These are phyloP conservation scores for Funneliformis mosseae DNA, from an alignment of 192 early-diverging fungal genomes.

Conservation along the genomic window DNA sequence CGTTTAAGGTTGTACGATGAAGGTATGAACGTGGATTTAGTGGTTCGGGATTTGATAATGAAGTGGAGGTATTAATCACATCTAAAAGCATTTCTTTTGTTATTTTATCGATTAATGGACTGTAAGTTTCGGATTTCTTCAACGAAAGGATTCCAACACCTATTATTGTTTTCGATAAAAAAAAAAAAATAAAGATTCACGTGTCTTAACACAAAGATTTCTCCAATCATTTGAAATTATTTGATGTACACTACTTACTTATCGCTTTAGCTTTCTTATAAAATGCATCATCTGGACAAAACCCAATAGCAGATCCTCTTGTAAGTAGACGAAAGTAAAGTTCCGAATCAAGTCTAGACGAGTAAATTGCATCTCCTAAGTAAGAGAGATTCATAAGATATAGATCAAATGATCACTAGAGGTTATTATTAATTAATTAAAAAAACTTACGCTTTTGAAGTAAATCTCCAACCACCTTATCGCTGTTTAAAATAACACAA, in stretches of 20 bases:
- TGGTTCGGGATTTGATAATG: background rate
- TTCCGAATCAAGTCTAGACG: background rate
- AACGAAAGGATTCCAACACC: background rate
- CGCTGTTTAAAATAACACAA: background rate
- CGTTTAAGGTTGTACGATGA: background rate
- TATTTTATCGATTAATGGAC: background rate
- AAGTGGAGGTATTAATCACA: background rate
- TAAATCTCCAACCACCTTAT: background rate
- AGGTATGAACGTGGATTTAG: background rate
- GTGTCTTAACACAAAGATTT: too few relatives aligned
- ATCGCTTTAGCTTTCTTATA: background rate
- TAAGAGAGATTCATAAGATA: background rate
- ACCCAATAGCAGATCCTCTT: background rate
- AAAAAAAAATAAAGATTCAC: too few relatives aligned
- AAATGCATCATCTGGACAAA: background rate
- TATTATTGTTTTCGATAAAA: background rate
- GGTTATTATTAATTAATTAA: background rate
- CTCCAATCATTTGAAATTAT: too few relatives aligned
- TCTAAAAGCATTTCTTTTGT: background rate
- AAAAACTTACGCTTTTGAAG: background rate
- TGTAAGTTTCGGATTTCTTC: background rate
- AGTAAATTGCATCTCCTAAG: background rate
- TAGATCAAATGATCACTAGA: background rate
- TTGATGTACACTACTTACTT: background rate
- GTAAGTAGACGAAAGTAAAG: background rate